Evolutionary conservation across 2,329 filamentous ascomycete genomes (phyloP).

Genomic region (Aspergillus quadricinctus): DNA sequence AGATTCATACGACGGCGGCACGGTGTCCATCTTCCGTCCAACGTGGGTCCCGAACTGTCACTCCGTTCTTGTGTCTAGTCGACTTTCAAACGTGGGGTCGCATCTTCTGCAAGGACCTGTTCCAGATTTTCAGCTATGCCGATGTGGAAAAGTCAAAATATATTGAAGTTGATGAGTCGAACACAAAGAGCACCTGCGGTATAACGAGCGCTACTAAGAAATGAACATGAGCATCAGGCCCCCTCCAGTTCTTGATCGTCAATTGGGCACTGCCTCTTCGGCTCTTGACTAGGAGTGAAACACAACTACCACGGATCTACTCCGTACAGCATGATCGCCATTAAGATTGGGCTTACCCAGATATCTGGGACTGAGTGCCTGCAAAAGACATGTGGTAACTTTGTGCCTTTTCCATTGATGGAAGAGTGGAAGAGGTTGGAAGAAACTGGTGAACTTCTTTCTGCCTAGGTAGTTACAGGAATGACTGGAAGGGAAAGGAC

Average conservation of each 20-base stretch:
- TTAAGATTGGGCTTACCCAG: background rate
- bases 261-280: too few species aligned
- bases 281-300: background rate
- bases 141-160: background rate
- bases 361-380: background rate
- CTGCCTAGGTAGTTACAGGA: background rate
- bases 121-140: background rate
- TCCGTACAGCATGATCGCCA: background rate
- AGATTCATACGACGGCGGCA: slow-evolving; percentile 57
- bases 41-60: background rate
- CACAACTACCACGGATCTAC: background rate
- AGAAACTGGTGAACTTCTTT: background rate
- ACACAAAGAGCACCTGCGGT: background rate
- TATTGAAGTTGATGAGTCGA: background rate
- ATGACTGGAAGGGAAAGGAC: background rate
- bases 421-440: background rate
- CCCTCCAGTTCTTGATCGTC: background rate
- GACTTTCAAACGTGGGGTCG: background rate
- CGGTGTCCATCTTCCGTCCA: slow-evolving; percentile 48
- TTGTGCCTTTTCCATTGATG: background rate
- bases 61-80: background rate
- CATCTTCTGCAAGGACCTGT: background rate
- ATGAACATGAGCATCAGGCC: background rate
- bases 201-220: too few species aligned
- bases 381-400: background rate